These are phyloP conservation scores for Oldenlandia corymbosa DNA, from an alignment of 257 asterid genomes.

Conservation along the genomic window DNA sequence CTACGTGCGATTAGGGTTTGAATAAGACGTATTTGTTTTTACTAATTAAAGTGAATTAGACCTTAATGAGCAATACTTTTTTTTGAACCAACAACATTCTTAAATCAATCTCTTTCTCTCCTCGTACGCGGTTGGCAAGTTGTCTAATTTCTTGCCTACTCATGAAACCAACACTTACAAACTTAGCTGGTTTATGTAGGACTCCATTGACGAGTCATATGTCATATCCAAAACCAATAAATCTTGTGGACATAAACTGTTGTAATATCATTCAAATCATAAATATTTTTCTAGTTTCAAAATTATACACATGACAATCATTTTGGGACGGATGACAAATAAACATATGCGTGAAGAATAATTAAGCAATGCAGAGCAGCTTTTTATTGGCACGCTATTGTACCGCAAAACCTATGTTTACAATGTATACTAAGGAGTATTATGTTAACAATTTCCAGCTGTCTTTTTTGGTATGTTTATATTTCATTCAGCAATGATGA, in stretches of 20 bases:
- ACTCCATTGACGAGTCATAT: constrained; percentile 17
- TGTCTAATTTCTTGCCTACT: constrained; percentile 15
- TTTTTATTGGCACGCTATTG: constrained; percentile 12
- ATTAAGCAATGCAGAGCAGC: constrained; percentile 4
- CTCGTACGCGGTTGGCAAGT: background rate
- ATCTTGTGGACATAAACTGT: constrained; percentile 22
- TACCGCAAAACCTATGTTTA: background rate
- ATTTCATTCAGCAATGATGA: too few relatives aligned
- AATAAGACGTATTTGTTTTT: too few relatives aligned
- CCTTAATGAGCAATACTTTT: too few relatives aligned
- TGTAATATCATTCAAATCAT: too few relatives aligned
- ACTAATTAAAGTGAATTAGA: too few relatives aligned
- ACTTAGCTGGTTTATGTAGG: constrained; percentile 8
- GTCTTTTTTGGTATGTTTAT: constrained; percentile 5
- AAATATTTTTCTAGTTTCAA: too few relatives aligned
- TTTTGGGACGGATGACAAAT: too few relatives aligned
- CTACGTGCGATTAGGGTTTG: too few relatives aligned
- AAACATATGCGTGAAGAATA: constrained; percentile 4
- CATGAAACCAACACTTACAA: background rate
- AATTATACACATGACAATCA: too few relatives aligned
- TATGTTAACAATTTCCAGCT: too few relatives aligned
- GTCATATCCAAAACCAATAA: constrained; percentile 19
- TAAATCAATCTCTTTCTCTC: background rate
- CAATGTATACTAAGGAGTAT: too few relatives aligned
- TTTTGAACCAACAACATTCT: background rate